These are phyloP conservation scores for Xylaria longipes DNA, from an alignment of 495 filamentous ascomycete species.

Conservation along the genomic window DNA sequence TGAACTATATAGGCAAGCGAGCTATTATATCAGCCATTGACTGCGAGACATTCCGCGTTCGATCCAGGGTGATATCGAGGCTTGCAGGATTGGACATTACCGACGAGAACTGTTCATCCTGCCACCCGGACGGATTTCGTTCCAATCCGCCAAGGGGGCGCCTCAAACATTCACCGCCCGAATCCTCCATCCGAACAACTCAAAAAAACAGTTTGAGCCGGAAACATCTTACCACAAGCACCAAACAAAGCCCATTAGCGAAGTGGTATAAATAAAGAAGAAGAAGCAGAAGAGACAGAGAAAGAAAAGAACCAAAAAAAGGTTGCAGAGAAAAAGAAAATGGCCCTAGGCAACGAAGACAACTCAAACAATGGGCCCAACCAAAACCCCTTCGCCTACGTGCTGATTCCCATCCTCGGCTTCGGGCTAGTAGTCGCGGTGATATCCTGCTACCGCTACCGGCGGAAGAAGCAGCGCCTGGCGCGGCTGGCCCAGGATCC, in stretches of 20 bases:
- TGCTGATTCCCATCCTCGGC: constrained; percentile 39
- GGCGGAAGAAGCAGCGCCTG: constrained; percentile 25
- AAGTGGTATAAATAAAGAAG: neutral
- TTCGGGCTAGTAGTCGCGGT: constrained; percentile 31
- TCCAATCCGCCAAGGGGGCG: neutral
- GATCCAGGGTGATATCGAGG: neutral
- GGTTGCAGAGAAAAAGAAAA: neutral
- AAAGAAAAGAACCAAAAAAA: neutral
- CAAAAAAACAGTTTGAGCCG: neutral
- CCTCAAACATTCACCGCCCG: neutral
- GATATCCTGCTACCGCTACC: constrained; percentile 36
- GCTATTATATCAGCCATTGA: neutral
- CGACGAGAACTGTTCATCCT: neutral
- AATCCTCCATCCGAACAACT: neutral
- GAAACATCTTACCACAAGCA: neutral
- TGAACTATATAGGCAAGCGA: neutral
- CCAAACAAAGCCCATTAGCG: neutral
- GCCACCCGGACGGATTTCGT: neutral
- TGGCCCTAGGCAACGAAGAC: constrained; percentile 1
- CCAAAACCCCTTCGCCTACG: constrained; percentile 34
- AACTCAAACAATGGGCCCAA: constrained; percentile 4
- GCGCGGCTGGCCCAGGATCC: neutral
- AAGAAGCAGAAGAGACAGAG: neutral
- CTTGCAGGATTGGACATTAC: neutral
- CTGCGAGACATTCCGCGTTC: neutral